Base-by-base conservation (phyloP, 116 monocot genomes). In the Posidonia oceanica region DNA sequence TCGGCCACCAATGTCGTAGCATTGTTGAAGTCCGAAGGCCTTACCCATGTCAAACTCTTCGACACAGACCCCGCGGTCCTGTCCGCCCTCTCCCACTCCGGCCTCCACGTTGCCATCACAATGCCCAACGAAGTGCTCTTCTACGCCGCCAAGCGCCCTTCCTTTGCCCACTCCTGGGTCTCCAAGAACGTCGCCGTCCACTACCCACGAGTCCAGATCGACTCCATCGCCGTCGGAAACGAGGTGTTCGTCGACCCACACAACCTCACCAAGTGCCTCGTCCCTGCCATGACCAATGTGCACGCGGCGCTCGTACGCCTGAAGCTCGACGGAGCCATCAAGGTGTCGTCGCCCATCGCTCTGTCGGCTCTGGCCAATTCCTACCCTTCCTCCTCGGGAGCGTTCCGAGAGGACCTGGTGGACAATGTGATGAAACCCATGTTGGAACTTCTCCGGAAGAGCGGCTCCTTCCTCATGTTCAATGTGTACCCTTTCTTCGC, bases 401-500 rank as follows among this genome's bases (percentile, higher is more conserved):
- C 68, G 4, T 82, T 82, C 72, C 74, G 75, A 5, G 10, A 65
- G 5, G 82, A 82, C 3, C 68, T 82, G 39, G 71, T 62, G 14
- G 82, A 51, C 18, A 16, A 67, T 12, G 78, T 78, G 10, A 78
- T 82, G 67, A 58, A 29, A 54, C 82, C 82, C 39, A 78, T 82
- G 82, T 68, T 82, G 48, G 75, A 82, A 7, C 72, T 82, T n/a
- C 75, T 82, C 38, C 66, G 63, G 12, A 29, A 44, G 36, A 71
- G 61, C 8, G 78, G 78, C 8, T 82, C 82, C 2, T 75, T 59
- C 23, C 75, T 82, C 48, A 82, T 82, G 82, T 71, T 82, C 15
- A 82, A 82, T 37, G 78, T 78, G 38, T 82, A 82, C 68, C 82
- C 82, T n/a, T 82, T 82, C 82, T 78, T 82, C 72, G 82, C 82